phyloP scores from a whole-genome alignment of 805 yeast species.

The Kazachstania kunashirensis region DNA sequence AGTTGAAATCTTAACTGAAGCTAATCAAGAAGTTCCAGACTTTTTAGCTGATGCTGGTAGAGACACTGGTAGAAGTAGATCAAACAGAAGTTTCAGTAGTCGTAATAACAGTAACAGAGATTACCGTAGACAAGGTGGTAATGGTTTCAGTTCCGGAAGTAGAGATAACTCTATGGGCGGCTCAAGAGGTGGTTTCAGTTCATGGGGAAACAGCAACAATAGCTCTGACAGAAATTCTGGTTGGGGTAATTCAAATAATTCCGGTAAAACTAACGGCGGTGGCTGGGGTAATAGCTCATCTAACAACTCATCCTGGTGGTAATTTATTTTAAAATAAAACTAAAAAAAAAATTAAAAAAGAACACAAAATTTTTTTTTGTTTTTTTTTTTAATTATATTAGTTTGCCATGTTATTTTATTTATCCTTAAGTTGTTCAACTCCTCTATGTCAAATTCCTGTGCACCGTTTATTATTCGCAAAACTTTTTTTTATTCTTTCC shows the following conservation, averaged over 20 bases:
- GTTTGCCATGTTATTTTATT: too few relatives aligned
- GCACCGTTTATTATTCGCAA: constrained; percentile 1
- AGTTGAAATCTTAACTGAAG: constrained; percentile 80
- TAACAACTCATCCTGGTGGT: constrained; percentile 22
- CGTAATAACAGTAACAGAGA: constrained; percentile 38
- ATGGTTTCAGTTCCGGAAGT: constrained; percentile 1
- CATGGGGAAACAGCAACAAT: too few relatives aligned
- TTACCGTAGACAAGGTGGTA: constrained; percentile 38
- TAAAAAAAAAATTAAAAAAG: too few relatives aligned
- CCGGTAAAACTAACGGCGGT: constrained; percentile 14
- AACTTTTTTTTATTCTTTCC: constrained; percentile 2
- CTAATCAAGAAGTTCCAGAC: constrained; percentile 94
- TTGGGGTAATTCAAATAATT: constrained; percentile 24
- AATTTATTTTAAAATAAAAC: background rate
- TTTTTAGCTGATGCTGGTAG: constrained; percentile 74
- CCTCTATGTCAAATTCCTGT: background rate
- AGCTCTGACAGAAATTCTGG: constrained; percentile 5
- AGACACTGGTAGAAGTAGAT: constrained; percentile 58
- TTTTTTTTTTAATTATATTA: too few relatives aligned
- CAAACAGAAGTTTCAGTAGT: constrained; percentile 37
- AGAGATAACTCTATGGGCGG: constrained; percentile 26
- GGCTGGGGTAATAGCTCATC: constrained; percentile 23
- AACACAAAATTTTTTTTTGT: too few relatives aligned
- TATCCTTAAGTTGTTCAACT: too few relatives aligned
- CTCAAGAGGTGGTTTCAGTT: constrained; percentile 21